Conservation (phyloP, 768 basidiomycete genomes). For the Pleurotus giganteus region DNA sequence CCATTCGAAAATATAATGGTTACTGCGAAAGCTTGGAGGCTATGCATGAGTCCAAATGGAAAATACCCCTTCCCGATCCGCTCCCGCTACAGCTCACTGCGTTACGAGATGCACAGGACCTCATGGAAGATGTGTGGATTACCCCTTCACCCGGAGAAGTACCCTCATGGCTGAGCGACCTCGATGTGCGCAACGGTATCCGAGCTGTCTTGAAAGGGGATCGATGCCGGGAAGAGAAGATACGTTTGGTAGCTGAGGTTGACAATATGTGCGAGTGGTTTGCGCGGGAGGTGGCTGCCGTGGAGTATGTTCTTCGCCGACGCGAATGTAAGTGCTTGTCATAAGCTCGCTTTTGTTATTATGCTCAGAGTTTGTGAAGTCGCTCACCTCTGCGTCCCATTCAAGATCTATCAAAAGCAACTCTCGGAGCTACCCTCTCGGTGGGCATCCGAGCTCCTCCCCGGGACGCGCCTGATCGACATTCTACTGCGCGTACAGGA, state of each 20-base stretch:
- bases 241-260: conserved; percentile 21
- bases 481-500: conserved; percentile 10
- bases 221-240: conserved; percentile 27
- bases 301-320: conserved; percentile 19
- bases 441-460: conserved; percentile 11
- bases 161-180: conserved; percentile 32
- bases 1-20: conserved; percentile 27
- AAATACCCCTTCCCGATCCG: conserved; percentile 29
- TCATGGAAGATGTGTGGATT: conserved; percentile 40
- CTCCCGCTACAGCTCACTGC: conserved; percentile 27
- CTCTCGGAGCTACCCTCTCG: conserved; percentile 12
- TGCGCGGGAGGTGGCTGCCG: conserved; percentile 22
- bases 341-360: conserved; percentile 4
- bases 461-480: conserved; percentile 8
- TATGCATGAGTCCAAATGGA: conserved; percentile 19
- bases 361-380: too few species aligned
- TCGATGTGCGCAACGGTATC: conserved; percentile 28
- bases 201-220: conserved; percentile 23
- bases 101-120: conserved; percentile 18
- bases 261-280: conserved; percentile 36
- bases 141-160: conserved; percentile 7
- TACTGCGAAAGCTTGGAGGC: conserved; percentile 23
- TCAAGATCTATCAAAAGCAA: neutral
- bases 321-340: conserved; percentile 15
- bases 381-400: neutral